Evolutionary conservation across 2,329 filamentous ascomycete genomes (phyloP).

Genomic region (Aureobasidium sp.): DNA sequence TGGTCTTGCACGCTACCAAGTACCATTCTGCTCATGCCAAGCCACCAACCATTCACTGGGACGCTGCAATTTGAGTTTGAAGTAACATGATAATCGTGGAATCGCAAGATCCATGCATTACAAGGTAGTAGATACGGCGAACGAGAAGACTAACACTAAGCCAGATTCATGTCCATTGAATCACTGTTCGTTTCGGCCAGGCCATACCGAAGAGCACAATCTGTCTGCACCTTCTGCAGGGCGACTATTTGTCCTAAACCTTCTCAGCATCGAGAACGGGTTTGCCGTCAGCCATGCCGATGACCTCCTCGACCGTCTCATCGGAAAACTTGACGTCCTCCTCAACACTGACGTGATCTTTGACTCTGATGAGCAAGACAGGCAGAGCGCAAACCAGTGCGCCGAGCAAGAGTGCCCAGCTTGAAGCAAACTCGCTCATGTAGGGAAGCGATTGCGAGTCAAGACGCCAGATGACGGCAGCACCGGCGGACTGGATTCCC

Average conservation of each 20-base stretch:
- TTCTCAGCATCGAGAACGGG: slow-evolving; percentile 20
- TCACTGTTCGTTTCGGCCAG: no score
- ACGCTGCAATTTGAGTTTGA: no score
- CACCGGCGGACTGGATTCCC: slow-evolving; percentile 80
- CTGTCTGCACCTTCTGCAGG: neutral
- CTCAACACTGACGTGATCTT: slow-evolving; percentile 73
- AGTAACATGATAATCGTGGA: no score
- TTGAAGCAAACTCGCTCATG: slow-evolving; percentile 64
- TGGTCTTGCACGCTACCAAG: no score
- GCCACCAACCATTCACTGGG: no score
- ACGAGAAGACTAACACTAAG: neutral
- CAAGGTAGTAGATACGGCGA: slow-evolving; percentile 1
- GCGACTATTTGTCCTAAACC: slow-evolving; percentile 1
- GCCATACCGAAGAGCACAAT: neutral
- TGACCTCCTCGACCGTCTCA: slow-evolving; percentile 68
- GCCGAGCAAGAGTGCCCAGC: slow-evolving; percentile 70
- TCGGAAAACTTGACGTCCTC: slow-evolving; percentile 81
- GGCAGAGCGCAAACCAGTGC: slow-evolving; percentile 71
- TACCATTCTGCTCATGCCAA: no score
- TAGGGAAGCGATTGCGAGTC: slow-evolving; percentile 58
- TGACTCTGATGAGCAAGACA: slow-evolving; percentile 70
- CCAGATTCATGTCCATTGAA: neutral
- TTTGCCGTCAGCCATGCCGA: slow-evolving; percentile 20
- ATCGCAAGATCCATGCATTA: no score
- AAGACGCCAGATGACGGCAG: slow-evolving; percentile 66